Evolutionary conservation across 441 rosid genomes (phyloP), one percentile per base, ranked within the genome.

Genomic region (Eruca vesicaria): DNA sequence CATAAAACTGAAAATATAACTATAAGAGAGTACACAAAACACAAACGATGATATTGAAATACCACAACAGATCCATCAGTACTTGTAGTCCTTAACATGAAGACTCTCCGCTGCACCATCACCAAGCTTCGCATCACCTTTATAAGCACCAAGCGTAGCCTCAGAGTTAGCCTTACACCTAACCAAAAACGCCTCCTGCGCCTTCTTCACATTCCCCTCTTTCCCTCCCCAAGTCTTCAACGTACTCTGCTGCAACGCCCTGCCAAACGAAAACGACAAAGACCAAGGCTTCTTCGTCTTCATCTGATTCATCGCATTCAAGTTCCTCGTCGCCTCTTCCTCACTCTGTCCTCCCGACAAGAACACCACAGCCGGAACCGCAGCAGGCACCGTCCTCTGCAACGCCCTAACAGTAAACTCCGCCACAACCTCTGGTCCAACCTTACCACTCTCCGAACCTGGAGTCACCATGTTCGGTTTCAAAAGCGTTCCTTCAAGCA

Each of bases 391-490:
- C 0, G 97, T 93, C 50, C 97, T 83, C 75, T 85, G 95, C n/a
- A 95, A 84, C 9, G 97, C 92, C 2, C 89, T 87, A 16, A 93
- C 89, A 0, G 95, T 93, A 83, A 80, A 76, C 86, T 91, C 89
- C 0, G 96, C 97, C 4, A 90, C 81, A 55, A 91, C 90, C 67
- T 91, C 91, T 0, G 93, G 92, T 1, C 91, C 48, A 66, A 89
- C 98, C 83, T 93, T 95, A 3, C 84, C 81, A 9, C 96, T 66
- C 2, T 95, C 97, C 0, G 98, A 95, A 5, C 98, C 98, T 0
- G 96, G 97, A 65, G 99, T 93, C 19, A 95, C 99, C 99, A 93
- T 95, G 88, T 95, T 95, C 10, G 99, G 99, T 78, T 93, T 95
- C 96, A 95, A 81, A 3, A 92, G 83, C 3, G 97, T 89, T 18